Conservation (phyloP, 495 filamentous ascomycete genomes). For the Lineolata rhizophorae region DNA sequence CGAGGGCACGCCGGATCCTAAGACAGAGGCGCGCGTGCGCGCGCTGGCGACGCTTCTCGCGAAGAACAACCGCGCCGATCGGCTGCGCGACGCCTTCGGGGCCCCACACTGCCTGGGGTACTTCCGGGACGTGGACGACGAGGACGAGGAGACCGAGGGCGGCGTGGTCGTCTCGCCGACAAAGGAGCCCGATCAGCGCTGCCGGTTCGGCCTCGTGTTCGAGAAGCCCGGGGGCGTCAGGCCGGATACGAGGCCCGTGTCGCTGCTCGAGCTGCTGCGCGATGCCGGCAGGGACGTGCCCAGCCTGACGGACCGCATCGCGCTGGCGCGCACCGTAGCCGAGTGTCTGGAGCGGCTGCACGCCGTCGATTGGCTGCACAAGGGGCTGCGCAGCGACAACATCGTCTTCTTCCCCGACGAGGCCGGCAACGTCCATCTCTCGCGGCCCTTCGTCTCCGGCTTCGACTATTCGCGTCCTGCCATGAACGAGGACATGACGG, state of each 20-base stretch:
- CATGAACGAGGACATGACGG: conserved; percentile 26
- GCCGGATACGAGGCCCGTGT: conserved; percentile 6
- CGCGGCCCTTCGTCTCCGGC: conserved; percentile 24
- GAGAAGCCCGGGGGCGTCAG: conserved; percentile 11
- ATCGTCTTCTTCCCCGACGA: conserved; percentile 27
- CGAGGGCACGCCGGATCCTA: conserved; percentile 5
- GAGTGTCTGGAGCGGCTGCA: conserved; percentile 21
- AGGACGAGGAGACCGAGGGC: conserved; percentile 11
- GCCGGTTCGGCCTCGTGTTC: conserved; percentile 18
- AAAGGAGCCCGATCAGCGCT: too few relatives aligned
- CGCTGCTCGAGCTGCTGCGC: conserved; percentile 10
- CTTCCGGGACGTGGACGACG: conserved; percentile 12
- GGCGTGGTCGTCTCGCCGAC: too few relatives aligned
- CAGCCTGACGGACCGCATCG: conserved; percentile 9
- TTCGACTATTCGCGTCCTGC: conserved; percentile 33
- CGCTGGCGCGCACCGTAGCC: conserved; percentile 7
- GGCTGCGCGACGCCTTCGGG: too few relatives aligned
- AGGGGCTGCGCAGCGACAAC: conserved; percentile 29
- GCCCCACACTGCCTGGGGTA: conserved; percentile 18
- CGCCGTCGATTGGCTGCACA: conserved; percentile 35
- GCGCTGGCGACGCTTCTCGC: conserved; percentile 12
- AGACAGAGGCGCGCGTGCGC: conserved; percentile 9
- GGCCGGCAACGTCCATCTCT: conserved; percentile 11
- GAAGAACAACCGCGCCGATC: conserved; percentile 9
- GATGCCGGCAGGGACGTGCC: conserved; percentile 5